Evolutionary conservation across 2,329 filamentous ascomycete species (phyloP).

Genomic region (Penicillium concentricum): DNA sequence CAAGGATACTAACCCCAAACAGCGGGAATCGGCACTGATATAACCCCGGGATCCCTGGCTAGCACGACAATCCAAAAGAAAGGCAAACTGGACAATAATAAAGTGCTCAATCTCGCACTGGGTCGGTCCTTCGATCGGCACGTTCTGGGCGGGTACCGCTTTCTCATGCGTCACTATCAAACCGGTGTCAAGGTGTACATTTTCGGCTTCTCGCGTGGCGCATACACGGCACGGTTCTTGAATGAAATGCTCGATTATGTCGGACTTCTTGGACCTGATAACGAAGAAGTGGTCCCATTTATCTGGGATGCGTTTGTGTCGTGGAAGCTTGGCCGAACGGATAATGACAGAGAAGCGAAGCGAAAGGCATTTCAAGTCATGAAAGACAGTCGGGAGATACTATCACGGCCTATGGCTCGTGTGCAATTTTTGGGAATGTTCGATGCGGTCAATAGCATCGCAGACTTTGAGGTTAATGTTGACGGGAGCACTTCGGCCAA

Average conservation of each 20-base stretch:
- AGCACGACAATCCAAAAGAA: slow-evolving; percentile 13
- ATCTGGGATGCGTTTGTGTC: slow-evolving; percentile 59
- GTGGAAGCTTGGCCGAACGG: slow-evolving; percentile 21
- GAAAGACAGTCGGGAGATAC: slow-evolving; percentile 76
- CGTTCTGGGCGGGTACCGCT: slow-evolving; percentile 74
- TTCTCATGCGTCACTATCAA: slow-evolving; percentile 68
- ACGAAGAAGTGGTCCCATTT: slow-evolving; percentile 78
- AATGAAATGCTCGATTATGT: slow-evolving; percentile 81
- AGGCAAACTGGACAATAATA: slow-evolving; percentile 8
- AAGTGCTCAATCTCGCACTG: slow-evolving; percentile 61
- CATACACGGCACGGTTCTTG: slow-evolving; percentile 68
- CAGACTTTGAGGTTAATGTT: slow-evolving; percentile 15
- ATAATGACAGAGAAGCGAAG: slow-evolving; percentile 13
- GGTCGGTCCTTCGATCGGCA: slow-evolving; percentile 75
- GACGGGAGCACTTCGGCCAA: slow-evolving; percentile 35
- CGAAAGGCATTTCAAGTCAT: slow-evolving; percentile 65
- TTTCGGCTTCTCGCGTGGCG: slow-evolving; percentile 68
- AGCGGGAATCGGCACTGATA: slow-evolving; percentile 39
- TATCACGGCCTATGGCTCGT: slow-evolving; percentile 36
- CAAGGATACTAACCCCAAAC: neutral
- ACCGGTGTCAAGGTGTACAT: slow-evolving; percentile 60
- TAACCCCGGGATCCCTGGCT: slow-evolving; percentile 25
- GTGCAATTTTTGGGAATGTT: slow-evolving; percentile 28
- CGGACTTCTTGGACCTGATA: slow-evolving; percentile 71
- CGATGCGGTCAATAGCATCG: slow-evolving; percentile 28